These are phyloP conservation scores for Teunomyces funiuensis DNA, from an alignment of 805 yeast genomes.

Conservation along the genomic window DNA sequence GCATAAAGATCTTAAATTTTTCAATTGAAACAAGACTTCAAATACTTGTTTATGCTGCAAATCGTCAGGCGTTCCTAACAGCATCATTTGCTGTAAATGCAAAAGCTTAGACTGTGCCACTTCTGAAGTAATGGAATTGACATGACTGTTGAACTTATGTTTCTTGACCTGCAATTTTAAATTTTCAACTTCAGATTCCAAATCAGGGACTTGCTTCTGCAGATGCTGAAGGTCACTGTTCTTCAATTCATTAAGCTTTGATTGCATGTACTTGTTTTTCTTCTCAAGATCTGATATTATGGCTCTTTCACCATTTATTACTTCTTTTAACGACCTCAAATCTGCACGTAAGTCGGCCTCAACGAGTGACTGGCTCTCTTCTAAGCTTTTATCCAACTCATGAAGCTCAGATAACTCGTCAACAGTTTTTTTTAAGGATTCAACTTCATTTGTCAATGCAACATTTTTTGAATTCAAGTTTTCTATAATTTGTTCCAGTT, in stretches of 20 bases:
- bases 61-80: background rate
- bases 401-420: conserved; percentile 50
- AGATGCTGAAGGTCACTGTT: background rate
- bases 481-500: conserved; percentile 37
- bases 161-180: conserved; percentile 17
- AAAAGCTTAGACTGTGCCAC: conserved; percentile 13
- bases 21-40: conserved; percentile 1
- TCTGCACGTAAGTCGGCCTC: conserved; percentile 31
- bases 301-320: conserved; percentile 16
- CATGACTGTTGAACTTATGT: conserved; percentile 8
- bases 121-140: conserved; percentile 12
- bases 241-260: conserved; percentile 20
- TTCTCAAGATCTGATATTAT: conserved; percentile 18
- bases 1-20: conserved; percentile 1
- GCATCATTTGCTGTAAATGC: conserved; percentile 7
- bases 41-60: background rate
- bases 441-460: conserved; percentile 31
- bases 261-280: conserved; percentile 19
- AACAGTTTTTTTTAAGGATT: conserved; percentile 34
- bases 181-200: conserved; percentile 13
- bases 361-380: conserved; percentile 17
- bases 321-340: conserved; percentile 23
- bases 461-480: conserved; percentile 37
- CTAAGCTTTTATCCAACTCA: conserved; percentile 47
- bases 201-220: background rate